Evolutionary conservation across 768 basidiomycete species (phyloP).

Genomic region (Termitomyces sp.): DNA sequence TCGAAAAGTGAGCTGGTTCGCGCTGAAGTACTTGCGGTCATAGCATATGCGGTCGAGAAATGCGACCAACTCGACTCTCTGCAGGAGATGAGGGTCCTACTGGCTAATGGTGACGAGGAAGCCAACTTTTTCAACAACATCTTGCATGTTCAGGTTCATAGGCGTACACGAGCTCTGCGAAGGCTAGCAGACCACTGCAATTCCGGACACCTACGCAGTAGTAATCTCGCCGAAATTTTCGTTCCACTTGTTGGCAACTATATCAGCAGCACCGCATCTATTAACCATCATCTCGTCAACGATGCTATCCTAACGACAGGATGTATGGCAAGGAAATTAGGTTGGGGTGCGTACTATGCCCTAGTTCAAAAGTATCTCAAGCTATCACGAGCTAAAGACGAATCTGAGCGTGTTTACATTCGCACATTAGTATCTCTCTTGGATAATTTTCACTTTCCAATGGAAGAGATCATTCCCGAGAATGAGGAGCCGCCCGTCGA

Average conservation of each 20-base stretch:
- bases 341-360: conserved; percentile 82
- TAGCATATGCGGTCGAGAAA: conserved; percentile 69
- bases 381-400: conserved; percentile 61
- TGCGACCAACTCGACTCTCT: conserved; percentile 58
- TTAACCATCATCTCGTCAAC: conserved; percentile 86
- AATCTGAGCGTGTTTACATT: conserved; percentile 77
- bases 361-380: conserved; percentile 81
- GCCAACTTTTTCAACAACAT: conserved; percentile 98
- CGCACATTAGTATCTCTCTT: conserved; percentile 80
- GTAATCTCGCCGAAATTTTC: conserved; percentile 76
- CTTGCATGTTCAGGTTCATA: conserved; percentile 88
- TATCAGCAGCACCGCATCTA: conserved; percentile 53
- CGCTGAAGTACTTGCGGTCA: conserved; percentile 73
- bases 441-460: conserved; percentile 89
- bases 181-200: conserved; percentile 78
- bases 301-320: conserved; percentile 85
- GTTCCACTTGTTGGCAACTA: conserved; percentile 86
- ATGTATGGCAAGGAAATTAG: conserved; percentile 68
- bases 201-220: conserved; percentile 61
- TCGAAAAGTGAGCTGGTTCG: conserved; percentile 87
- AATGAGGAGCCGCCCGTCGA: conserved; percentile 29
- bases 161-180: conserved; percentile 81
- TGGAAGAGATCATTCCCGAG: conserved; percentile 54
- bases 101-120: conserved; percentile 88
- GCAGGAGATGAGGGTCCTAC: conserved; percentile 76